Evolutionary conservation across 805 yeast species (phyloP).

Genomic region (Yarrowia bubula): DNA sequence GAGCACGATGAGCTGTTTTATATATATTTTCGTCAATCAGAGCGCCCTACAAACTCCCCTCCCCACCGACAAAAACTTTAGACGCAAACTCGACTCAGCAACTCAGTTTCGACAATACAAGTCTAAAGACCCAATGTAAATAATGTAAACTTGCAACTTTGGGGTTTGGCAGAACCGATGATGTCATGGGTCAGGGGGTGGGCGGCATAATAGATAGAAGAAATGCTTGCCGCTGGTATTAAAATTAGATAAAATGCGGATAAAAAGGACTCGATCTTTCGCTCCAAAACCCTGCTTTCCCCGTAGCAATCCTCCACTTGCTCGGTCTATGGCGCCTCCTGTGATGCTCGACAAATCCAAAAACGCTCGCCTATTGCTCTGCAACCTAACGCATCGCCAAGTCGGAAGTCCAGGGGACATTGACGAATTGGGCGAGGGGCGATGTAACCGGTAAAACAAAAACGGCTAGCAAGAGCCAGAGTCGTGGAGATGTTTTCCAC

Average conservation of each 20-base stretch:
- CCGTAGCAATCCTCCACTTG: neutral
- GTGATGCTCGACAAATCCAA: neutral
- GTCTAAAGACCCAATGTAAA: conserved; percentile 8
- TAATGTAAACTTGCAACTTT: neutral
- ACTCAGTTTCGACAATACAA: neutral
- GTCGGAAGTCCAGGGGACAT: neutral
- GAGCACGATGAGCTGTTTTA: no score
- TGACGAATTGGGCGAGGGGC: neutral
- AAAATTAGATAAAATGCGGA: neutral
- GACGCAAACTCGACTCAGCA: conserved; percentile 18
- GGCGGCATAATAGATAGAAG: neutral
- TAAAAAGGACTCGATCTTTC: neutral
- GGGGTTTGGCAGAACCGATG: neutral
- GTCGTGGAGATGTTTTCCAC: neutral
- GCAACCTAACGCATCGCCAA: conserved; percentile 18
- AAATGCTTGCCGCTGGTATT: neutral
- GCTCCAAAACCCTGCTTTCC: neutral
- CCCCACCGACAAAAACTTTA: neutral
- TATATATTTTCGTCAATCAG: no score
- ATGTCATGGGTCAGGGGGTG: conserved; percentile 24
- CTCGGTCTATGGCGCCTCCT: neutral
- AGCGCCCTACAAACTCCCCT: neutral
- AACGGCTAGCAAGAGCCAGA: neutral
- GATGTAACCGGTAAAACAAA: neutral
- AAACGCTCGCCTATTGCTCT: conserved; percentile 4